Evolutionary conservation across 306 rosid genomes (phyloP), one percentile per base, ranked within the genome.

Genomic region (Vigna angularis): DNA sequence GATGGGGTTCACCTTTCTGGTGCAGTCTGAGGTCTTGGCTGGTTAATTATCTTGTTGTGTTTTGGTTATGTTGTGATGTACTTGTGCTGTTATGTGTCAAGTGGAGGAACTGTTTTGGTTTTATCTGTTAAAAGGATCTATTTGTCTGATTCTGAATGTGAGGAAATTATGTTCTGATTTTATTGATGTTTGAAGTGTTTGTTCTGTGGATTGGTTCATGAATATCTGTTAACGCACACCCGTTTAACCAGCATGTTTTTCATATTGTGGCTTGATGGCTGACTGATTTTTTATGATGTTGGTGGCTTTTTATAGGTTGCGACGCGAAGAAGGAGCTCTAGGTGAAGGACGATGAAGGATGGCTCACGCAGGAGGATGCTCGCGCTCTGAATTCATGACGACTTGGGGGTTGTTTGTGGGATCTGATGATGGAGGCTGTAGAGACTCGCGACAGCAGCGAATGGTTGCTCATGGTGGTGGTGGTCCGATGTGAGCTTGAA

Each of bases 231-330:
- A 49, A 45, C 26, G 61, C 52, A 17, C 62, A 59, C 32, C 32
- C 32, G 32, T 72, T 65, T 24, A 28, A 26, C 62, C 16, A 32
- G 14, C 53, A 7, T 55, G 42, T 53, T 73, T 78, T 53, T 44
- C 52, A 15, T 47, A 6, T 18, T 76, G 62, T 67, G 48, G 61
- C 62, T 38, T 76, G 77, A 67, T 49, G 56, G 61, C 83, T 83
- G 72, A 83, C 75, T 76, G 7, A 7, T 59, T 75, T 42, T 58
- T 55, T 53, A 1, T 80, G 77, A 77, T 72, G 6, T 77, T 77
- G 76, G 22, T 86, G 66, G 45, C 57, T 13, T 66, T 73, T 77
- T 65, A 34, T 78, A 86, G 87, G 79, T 77, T 80, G 53, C 20
- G 20, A 20, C 20, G 20, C 20, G 20, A 20, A 20, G 20, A 20